Base-by-base conservation (phyloP, 2,329 filamentous ascomycete genomes). In the Trichoderma citrinoviride region DNA sequence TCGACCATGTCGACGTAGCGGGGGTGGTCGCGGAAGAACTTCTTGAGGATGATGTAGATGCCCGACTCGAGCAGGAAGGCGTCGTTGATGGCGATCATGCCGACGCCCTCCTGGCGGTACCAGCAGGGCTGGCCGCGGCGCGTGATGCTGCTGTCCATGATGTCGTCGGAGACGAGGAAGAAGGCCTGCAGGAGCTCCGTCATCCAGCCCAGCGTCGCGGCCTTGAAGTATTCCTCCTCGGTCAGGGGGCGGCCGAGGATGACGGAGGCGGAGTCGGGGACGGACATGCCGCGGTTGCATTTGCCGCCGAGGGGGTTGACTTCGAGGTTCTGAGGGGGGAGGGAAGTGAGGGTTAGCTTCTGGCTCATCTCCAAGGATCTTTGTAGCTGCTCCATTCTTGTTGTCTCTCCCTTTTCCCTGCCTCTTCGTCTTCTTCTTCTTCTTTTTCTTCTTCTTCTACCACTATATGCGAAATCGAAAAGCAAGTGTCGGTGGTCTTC, bases 211-310 rank as follows among this genome's bases (percentile, higher is more conserved):
- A 99, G 86, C 19, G 92, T 90, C 50, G 93, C 91, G 54, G 94
- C 84, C 71, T 91, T 83, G 82, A 96, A 95, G 84, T 93, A 96
- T 80, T 98, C 90, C 65, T 94, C 86, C 68, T 91, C 85, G 69
- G 82, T 86, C 69, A 98, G 87, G 63, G 90, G 81, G 71, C 86
- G 82, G 70, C 79, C 83, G 74, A 93, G 86, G 68, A 98, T 87
- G 73, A 95, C 83, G 69, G 92, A 90, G 69, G 89, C 88, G 53
- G 93, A 95, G 81, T 99, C 95, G 70, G 95, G 90, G 67, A 98
- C 94, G 54, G 93, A 98, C 87, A 99, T 96, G 81, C 95, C 95
- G 75, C 95, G 92, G 82, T 99, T 99, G 83, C 93, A 97, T 84
- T 99, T 99, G 76, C 95, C 95, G 71, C 95, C 95, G 61, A 95